phyloP scores from a whole-genome alignment of 768 basidiomycete genomes.

The Collybia sordida region DNA sequence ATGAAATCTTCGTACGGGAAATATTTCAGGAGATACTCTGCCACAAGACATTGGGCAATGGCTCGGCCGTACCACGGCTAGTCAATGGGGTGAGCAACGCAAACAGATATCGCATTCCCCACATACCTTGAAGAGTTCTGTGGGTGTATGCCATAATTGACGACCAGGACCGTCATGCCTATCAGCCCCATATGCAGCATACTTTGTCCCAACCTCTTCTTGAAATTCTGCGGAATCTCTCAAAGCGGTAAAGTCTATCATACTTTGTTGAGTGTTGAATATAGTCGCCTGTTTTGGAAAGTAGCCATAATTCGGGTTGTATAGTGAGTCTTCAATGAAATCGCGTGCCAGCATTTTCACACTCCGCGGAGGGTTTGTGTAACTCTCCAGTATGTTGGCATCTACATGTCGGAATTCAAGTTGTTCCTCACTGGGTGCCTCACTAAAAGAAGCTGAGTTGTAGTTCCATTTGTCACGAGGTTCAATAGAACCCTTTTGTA shows the following conservation, averaged over 20 bases:
- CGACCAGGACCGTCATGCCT: conserved; percentile 68
- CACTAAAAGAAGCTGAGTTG: conserved; percentile 61
- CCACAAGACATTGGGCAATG: conserved; percentile 84
- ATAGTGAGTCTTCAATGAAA: conserved; percentile 94
- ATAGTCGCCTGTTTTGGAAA: conserved; percentile 93
- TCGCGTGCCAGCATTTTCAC: conserved; percentile 96
- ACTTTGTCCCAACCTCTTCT: conserved; percentile 73
- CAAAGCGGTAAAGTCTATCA: conserved; percentile 69
- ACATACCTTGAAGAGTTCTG: conserved; percentile 92
- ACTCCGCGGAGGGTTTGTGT: conserved; percentile 61
- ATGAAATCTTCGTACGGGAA: conserved; percentile 96
- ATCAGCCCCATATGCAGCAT: conserved; percentile 67
- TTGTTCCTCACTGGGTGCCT: conserved; percentile 42
- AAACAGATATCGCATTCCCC: conserved; percentile 1
- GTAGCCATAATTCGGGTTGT: conserved; percentile 98
- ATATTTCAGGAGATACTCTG: conserved; percentile 91
- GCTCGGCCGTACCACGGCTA: conserved; percentile 96
- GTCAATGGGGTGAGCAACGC: conserved; percentile 4
- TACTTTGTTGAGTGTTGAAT: conserved; percentile 60
- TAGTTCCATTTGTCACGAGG: conserved; percentile 75
- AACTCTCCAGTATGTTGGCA: conserved; percentile 64
- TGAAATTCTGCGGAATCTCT: conserved; percentile 77
- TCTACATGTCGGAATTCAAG: conserved; percentile 56
- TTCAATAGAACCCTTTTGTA: conserved; percentile 18
- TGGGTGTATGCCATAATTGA: conserved; percentile 99